A percentile compares a stretch with the other conserved stretches of the same genome.
Evolutionary conservation across 345 rosid species (phyloP).

Genomic region (Psidium friedrichsthalianum): DNA sequence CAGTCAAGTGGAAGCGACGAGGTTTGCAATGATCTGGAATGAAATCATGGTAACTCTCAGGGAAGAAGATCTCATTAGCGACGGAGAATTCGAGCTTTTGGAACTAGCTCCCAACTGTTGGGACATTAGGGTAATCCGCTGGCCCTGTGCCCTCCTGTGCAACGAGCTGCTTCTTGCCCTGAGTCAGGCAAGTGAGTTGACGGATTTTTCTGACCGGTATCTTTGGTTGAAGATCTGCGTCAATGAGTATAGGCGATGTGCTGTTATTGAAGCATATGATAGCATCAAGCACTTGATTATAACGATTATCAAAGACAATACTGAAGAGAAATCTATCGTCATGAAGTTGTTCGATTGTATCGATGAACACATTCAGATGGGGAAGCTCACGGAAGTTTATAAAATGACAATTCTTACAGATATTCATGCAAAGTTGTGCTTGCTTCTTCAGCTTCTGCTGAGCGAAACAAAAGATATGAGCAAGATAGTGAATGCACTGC

Average conservation of each 20-base stretch:
- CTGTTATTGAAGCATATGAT: conserved; percentile 84
- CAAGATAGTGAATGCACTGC: conserved; percentile 55
- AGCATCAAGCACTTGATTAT: conserved; percentile 61
- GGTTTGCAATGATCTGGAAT: conserved; percentile 91
- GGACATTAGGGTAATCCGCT: conserved; percentile 74
- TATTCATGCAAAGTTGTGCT: conserved; percentile 56
- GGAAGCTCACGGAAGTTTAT: conserved; percentile 31
- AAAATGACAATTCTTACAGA: conserved; percentile 29
- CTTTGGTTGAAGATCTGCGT: conserved; percentile 71
- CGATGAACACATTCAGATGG: conserved; percentile 32
- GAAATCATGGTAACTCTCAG: conserved; percentile 60
- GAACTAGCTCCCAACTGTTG: conserved; percentile 79
- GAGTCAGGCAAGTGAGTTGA: conserved; percentile 65
- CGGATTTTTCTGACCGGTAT: conserved; percentile 59
- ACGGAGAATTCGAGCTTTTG: conserved; percentile 66
- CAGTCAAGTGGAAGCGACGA: conserved; percentile 69
- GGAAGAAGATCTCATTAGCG: conserved; percentile 82
- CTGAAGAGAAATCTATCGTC: conserved; percentile 57
- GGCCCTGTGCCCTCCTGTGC: conserved; percentile 86
- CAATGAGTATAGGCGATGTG: conserved; percentile 82
- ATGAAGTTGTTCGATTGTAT: conserved; percentile 35
- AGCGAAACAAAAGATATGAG: conserved; percentile 34
- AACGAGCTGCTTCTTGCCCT: conserved; percentile 85
- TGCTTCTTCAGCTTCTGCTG: conserved; percentile 57
- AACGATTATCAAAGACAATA: conserved; percentile 29